These are phyloP conservation scores for Fagopyrum tataricum DNA, from an alignment of 148 eudicot genomes.

Conservation along the genomic window DNA sequence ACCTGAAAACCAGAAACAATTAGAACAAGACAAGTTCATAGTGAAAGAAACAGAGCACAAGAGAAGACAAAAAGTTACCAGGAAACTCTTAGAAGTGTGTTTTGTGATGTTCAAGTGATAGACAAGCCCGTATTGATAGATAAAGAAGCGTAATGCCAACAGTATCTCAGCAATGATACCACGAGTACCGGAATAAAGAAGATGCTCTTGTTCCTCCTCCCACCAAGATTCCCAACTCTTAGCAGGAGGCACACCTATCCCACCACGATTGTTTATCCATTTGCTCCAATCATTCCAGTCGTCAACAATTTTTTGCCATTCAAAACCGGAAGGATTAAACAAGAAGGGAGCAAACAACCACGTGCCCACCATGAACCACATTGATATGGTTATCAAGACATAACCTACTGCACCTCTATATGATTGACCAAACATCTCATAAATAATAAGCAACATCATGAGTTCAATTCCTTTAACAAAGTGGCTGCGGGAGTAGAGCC, in stretches of 20 bases:
- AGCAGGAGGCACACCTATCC: constrained; percentile 7
- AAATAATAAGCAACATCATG: constrained; percentile 12
- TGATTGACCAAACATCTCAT: constrained; percentile 10
- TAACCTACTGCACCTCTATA: constrained; percentile 7
- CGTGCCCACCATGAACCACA: constrained; percentile 15
- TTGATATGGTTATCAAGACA: constrained; percentile 10
- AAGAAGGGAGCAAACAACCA: constrained; percentile 17
- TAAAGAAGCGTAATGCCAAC: constrained; percentile 12
- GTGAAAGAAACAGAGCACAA: neutral
- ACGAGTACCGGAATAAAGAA: constrained; percentile 2
- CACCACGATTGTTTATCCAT: constrained; percentile 16
- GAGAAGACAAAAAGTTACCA: neutral
- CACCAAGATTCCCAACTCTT: constrained; percentile 21
- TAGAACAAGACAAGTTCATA: neutral
- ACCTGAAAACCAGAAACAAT: constrained; percentile 44
- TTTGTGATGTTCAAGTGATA: constrained; percentile 10
- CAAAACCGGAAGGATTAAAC: constrained; percentile 19
- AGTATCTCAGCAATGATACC: constrained; percentile 13
- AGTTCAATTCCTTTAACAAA: constrained; percentile 16
- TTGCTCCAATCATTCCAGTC: constrained; percentile 16
- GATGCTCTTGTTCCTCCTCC: constrained; percentile 18
- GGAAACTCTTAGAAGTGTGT: neutral
- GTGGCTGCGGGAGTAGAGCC: constrained; percentile 19
- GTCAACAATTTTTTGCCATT: constrained; percentile 17
- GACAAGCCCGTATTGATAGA: constrained; percentile 18